Evolutionary conservation across 768 basidiomycete genomes (phyloP).

Genomic region (Mycena epipterygia): DNA sequence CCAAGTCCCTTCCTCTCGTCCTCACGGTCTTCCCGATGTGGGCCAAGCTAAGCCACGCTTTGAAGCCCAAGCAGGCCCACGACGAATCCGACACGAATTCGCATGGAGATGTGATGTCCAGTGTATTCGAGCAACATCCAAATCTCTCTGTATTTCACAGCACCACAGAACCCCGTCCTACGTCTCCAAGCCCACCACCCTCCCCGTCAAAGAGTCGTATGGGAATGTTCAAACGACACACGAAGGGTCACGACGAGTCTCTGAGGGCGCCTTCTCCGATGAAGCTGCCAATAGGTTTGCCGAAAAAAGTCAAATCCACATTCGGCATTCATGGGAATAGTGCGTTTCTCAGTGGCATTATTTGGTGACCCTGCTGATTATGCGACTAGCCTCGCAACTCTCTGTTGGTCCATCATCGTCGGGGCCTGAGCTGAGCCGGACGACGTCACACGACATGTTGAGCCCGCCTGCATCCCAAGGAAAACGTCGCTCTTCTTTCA

Average conservation of each 20-base stretch:
- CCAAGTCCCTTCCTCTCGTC: neutral
- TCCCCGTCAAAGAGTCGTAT: constrained; percentile 66
- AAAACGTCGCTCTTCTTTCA: constrained; percentile 34
- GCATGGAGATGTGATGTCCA: constrained; percentile 60
- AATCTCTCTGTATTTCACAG: constrained; percentile 71
- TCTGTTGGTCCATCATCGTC: constrained; percentile 35
- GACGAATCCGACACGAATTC: constrained; percentile 31
- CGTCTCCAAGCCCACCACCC: constrained; percentile 55
- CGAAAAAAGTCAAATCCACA: constrained; percentile 68
- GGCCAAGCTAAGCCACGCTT: constrained; percentile 32
- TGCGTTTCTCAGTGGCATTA: constrained; percentile 48
- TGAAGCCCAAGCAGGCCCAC: constrained; percentile 29
- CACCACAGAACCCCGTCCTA: constrained; percentile 46
- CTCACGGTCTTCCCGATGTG: constrained; percentile 26
- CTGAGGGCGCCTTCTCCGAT: constrained; percentile 53
- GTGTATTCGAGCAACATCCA: constrained; percentile 72
- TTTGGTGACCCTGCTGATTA: constrained; percentile 34
- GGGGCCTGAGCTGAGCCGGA: constrained; percentile 30
- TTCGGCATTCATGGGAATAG: constrained; percentile 54
- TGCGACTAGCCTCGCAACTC: constrained; percentile 34
- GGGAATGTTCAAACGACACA: constrained; percentile 68
- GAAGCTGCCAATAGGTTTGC: constrained; percentile 49
- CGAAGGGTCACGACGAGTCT: constrained; percentile 55
- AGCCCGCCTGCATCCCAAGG: constrained; percentile 17
- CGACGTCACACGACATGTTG: constrained; percentile 36